Evolutionary conservation across 169 alveolate genomes (phyloP).

Genomic region (Theileria equi): DNA sequence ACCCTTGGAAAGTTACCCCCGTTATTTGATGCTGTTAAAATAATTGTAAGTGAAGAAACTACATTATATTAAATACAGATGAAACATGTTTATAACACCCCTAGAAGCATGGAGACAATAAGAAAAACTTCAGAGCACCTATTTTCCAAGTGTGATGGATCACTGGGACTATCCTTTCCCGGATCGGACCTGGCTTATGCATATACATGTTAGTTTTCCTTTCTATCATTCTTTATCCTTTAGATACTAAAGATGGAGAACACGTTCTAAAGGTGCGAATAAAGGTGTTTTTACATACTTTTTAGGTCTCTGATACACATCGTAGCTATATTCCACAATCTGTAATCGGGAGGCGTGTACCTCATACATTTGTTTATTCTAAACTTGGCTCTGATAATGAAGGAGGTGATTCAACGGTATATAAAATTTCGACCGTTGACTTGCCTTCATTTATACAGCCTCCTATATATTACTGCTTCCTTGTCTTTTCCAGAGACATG

Average conservation of each 20-base stretch:
- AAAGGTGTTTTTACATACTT: background rate
- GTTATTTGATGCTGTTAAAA: background rate
- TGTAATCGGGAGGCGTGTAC: constrained; percentile 41
- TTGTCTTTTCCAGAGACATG: constrained; percentile 37
- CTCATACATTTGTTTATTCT: constrained; percentile 42
- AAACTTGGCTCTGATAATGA: background rate
- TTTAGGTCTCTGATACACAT: constrained; percentile 28
- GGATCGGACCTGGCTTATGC: constrained; percentile 63
- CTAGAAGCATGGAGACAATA: constrained; percentile 46
- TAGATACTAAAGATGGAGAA: background rate
- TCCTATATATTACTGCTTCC: constrained; percentile 22
- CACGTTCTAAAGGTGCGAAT: constrained; percentile 1
- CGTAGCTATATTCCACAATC: constrained; percentile 52
- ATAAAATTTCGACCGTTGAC: constrained; percentile 55
- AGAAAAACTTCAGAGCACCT: constrained; percentile 15
- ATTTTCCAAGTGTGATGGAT: constrained; percentile 5
- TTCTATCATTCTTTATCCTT: background rate
- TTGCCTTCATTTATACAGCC: constrained; percentile 57
- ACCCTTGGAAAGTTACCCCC: background rate
- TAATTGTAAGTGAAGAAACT: constrained; percentile 14
- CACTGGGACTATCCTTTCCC: constrained; percentile 56
- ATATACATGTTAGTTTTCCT: constrained; percentile 23
- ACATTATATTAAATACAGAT: constrained; percentile 10
- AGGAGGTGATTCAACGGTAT: constrained; percentile 13
- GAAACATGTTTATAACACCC: constrained; percentile 52